Conservation (phyloP, 176 grass and related monocot genomes). For the Avena sativa region DNA sequence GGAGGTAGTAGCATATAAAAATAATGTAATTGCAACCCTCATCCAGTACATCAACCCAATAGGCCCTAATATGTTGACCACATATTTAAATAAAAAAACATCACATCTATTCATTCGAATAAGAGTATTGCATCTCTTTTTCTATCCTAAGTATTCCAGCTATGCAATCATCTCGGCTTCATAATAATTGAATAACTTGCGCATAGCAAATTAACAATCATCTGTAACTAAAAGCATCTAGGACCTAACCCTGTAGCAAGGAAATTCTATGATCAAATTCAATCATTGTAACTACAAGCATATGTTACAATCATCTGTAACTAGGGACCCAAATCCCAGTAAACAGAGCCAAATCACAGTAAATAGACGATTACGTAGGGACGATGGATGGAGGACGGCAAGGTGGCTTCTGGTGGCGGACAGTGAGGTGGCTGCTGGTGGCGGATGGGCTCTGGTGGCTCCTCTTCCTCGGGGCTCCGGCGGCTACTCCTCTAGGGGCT, state of each 20-base stretch:
- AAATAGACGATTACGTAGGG: no score
- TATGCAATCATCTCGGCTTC: background rate
- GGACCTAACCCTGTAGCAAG: background rate
- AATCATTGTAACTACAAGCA: no score
- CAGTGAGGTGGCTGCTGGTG: no score
- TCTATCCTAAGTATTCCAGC: background rate
- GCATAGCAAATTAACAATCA: background rate
- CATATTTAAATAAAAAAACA: background rate
- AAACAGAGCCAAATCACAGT: no score
- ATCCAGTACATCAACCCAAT: background rate
- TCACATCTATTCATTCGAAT: background rate
- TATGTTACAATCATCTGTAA: no score
- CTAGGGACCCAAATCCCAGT: no score
- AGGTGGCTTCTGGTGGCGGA: no score
- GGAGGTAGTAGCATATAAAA: background rate
- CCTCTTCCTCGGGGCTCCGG: no score
- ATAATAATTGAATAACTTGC: background rate
- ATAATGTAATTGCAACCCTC: background rate
- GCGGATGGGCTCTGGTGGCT: no score
- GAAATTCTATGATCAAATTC: background rate
- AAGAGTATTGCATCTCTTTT: background rate
- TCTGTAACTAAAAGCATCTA: background rate
- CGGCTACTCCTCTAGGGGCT: no score
- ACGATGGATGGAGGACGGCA: no score
- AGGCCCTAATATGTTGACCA: background rate